Conservation (phyloP, 106 monocot genomes). For the Apostasia ramifera region DNA sequence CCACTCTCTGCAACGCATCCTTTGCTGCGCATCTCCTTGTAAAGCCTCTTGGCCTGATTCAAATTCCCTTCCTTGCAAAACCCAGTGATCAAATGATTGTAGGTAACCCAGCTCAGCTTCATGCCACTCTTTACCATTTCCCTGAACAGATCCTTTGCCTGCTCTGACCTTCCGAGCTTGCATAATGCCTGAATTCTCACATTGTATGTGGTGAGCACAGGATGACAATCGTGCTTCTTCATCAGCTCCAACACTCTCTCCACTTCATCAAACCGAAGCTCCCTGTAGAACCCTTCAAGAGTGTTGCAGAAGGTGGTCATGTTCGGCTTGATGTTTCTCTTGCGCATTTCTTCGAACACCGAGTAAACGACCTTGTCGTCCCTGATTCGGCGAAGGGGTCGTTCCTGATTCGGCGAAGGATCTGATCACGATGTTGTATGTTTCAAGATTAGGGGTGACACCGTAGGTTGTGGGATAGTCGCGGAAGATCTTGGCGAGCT, state of each 20-base stretch:
- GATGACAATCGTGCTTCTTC: conserved; percentile 39
- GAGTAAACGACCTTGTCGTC: conserved; percentile 55
- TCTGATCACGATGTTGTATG: conserved; percentile 74
- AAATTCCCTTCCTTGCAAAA: no score
- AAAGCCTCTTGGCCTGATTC: no score
- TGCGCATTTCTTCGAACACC: conserved; percentile 71
- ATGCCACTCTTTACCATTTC: no score
- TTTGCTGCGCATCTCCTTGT: no score
- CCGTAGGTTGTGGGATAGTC: conserved; percentile 29
- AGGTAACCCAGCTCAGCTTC: no score
- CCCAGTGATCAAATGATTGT: no score
- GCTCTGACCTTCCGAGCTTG: no score
- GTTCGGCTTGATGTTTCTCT: conserved; percentile 52
- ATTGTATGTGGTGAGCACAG: no score
- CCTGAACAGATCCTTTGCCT: no score
- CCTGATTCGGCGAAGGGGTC: conserved; percentile 15
- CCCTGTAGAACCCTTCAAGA: conserved; percentile 58
- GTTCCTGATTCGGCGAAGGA: conserved; percentile 31
- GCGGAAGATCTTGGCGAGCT: conserved; percentile 33
- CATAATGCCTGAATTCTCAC: no score
- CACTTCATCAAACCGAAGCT: conserved; percentile 56
- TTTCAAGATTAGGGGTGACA: conserved; percentile 44
- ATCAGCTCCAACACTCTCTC: conserved; percentile 57
- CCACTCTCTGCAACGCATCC: no score
- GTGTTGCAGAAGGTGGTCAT: conserved; percentile 46